Conservation (phyloP, 306 rosid genomes). For the Hippophae tibetana region DNA sequence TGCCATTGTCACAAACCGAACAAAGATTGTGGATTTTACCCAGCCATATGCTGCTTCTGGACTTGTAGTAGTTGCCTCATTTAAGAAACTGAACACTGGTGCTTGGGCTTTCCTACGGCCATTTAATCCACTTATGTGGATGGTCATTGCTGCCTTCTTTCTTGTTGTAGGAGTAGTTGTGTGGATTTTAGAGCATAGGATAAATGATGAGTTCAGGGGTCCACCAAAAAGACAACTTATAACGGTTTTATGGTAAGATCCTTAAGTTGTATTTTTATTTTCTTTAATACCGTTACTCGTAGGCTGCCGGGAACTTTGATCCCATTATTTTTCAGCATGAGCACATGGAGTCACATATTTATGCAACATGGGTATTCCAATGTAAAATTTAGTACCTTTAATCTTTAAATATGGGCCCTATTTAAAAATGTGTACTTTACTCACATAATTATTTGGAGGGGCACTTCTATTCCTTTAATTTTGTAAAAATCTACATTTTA, state of each 20-base stretch:
- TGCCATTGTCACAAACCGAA: conserved; percentile 77
- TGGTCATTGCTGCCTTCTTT: conserved; percentile 60
- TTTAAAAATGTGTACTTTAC: no score
- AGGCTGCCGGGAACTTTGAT: no score
- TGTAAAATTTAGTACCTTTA: no score
- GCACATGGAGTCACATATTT: no score
- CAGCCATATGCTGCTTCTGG: conserved; percentile 91
- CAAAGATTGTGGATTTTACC: conserved; percentile 78
- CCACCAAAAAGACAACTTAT: conserved; percentile 66
- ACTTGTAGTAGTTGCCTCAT: conserved; percentile 81
- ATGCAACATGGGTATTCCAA: no score
- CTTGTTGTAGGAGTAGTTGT: conserved; percentile 70
- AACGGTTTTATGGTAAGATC: conserved; percentile 86
- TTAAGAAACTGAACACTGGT: conserved; percentile 58
- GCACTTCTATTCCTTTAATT: no score
- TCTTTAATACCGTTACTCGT: no score
- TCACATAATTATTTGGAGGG: no score
- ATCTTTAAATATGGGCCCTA: no score
- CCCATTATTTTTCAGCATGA: no score
- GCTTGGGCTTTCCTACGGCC: conserved; percentile 94
- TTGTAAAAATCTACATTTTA: no score
- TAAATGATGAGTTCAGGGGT: conserved; percentile 90
- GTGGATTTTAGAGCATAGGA: conserved; percentile 88
- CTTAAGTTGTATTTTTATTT: conserved; percentile 1
- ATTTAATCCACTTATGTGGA: conserved; percentile 74